Evolutionary conservation across 192 early-diverging fungal genomes (phyloP), one percentile per base, ranked within the genome.

Genomic region (Chytriomyces confervae): DNA sequence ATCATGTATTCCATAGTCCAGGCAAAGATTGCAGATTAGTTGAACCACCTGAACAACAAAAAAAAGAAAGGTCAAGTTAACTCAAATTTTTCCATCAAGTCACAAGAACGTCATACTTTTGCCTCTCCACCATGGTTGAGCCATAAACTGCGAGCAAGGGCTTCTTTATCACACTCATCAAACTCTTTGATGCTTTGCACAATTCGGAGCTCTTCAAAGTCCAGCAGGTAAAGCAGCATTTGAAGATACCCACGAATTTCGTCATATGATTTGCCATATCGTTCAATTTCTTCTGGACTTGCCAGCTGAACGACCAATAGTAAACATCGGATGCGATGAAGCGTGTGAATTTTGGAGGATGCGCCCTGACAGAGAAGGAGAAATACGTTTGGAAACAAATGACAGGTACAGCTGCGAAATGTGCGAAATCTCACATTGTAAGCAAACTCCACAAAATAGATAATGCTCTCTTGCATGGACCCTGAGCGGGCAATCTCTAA

Each of bases 191-290:
- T 79, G 2, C 84, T 80, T 76, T 90, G 87, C 5, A 83, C 81
- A 53, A 93, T 91, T 45, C 86, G 84, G 10, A 92, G 85, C 50
- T 86, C 84, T 75, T 94, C 92, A 86, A 92, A 94, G 75, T 94
- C 93, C 0, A 83, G 84, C 49, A 92, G 78, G 61, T 94, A 94
- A 20, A 93, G 76, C 6, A 92, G 81, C 13, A 87, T 82, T 67
- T 86, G 85, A 62, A 92, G 79, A 68, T 92, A 91, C 53, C 83
- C 78, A 13, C 68, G 64, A 36, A 70, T 78, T 16, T 51, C 69
- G 23, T 78, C 66, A 70, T 69, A 68, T 10, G 36, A n/a, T 68
- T 80, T 82, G 29, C 73, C 76, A 29, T 57, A 36, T 20, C 73
- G 62, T 43, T 79, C 81, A 62, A 91, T 83, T 18, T 88, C 87